Percentiles rank a stretch among this genome's conserved stretches.
Conservation (phyloP, 176 grass and related monocot species). For the Musa schizocarpa region DNA sequence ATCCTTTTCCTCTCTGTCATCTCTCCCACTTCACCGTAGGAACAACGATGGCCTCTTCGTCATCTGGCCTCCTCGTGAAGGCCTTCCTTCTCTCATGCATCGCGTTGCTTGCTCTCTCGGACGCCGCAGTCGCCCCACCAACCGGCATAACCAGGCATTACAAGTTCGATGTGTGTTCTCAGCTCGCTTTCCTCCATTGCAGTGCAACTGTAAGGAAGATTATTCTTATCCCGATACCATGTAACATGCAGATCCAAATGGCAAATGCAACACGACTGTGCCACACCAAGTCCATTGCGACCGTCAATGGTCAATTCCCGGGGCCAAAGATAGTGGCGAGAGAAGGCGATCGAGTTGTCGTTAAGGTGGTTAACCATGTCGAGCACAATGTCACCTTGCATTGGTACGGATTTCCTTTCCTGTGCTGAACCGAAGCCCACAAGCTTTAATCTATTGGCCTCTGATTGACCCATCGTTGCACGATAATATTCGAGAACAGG, state of each 20-base stretch:
- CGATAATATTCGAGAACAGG: not conserved
- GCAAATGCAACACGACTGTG: not conserved
- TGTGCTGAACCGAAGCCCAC: not conserved
- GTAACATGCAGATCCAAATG: not conserved
- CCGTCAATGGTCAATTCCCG: slow-evolving; percentile 4
- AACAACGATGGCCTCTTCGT: no score
- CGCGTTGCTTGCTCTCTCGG: no score
- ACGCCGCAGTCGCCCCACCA: no score
- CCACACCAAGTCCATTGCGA: not conserved
- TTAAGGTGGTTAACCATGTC: slow-evolving; percentile 3
- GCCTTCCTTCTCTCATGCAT: no score
- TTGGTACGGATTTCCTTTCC: not conserved
- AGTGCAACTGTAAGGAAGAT: not conserved
- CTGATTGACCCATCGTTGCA: not conserved
- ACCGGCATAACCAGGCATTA: no score
- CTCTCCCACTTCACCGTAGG: no score
- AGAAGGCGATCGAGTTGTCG: slow-evolving; percentile 5
- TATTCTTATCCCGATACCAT: not conserved
- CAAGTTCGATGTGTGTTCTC: no score
- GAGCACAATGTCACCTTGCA: not conserved
- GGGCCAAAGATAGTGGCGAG: slow-evolving; percentile 1
- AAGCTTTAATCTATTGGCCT: no score
- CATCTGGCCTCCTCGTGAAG: no score
- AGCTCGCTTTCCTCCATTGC: no score
- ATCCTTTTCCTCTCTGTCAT: no score